Evolutionary conservation across 1,284 basidiomycete species (phyloP).

Genomic region (Ceratobasidium theobromae): DNA sequence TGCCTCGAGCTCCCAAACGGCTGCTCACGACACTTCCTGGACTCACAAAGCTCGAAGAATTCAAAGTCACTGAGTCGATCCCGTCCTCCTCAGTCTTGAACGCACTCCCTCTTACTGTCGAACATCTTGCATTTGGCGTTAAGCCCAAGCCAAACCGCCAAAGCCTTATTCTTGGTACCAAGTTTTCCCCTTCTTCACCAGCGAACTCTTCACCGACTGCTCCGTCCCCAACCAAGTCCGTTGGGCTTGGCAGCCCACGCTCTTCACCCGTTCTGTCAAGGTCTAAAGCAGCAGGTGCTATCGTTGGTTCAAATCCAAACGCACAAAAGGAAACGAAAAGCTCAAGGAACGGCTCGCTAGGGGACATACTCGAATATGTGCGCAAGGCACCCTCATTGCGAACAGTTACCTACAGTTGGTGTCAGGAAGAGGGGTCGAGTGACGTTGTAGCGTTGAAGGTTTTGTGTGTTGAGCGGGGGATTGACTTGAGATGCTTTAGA

Average conservation of each 20-base stretch:
- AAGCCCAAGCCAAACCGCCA: slow-evolving; percentile 23
- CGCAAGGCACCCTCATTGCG: slow-evolving; percentile 15
- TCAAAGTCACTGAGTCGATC: slow-evolving; percentile 22
- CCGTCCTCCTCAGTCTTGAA: not conserved
- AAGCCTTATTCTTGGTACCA: not conserved
- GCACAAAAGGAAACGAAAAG: not conserved
- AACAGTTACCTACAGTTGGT: slow-evolving; percentile 29
- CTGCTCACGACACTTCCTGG: not conserved
- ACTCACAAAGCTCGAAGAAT: slow-evolving; percentile 18
- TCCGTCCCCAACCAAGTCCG: not conserved
- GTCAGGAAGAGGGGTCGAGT: slow-evolving; percentile 11
- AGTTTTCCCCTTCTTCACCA: not conserved
- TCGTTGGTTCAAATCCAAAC: slow-evolving; percentile 1
- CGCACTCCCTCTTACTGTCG: slow-evolving; percentile 10
- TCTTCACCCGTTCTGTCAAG: slow-evolving; percentile 6
- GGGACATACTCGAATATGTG: slow-evolving; percentile 14
- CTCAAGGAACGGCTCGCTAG: not conserved
- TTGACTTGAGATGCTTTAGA: slow-evolving; percentile 30
- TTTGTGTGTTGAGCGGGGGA: slow-evolving; percentile 16
- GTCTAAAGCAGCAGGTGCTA: slow-evolving; percentile 15
- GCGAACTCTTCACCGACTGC: slow-evolving; percentile 5
- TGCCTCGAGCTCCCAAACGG: slow-evolving; percentile 24
- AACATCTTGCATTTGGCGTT: slow-evolving; percentile 23
- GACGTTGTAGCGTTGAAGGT: slow-evolving; percentile 23
- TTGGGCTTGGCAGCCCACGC: slow-evolving; percentile 5